Evolutionary conservation across 1,139 yeast genomes (phyloP), one percentile per base, ranked within the genome.

Genomic region (Pichia sp.): DNA sequence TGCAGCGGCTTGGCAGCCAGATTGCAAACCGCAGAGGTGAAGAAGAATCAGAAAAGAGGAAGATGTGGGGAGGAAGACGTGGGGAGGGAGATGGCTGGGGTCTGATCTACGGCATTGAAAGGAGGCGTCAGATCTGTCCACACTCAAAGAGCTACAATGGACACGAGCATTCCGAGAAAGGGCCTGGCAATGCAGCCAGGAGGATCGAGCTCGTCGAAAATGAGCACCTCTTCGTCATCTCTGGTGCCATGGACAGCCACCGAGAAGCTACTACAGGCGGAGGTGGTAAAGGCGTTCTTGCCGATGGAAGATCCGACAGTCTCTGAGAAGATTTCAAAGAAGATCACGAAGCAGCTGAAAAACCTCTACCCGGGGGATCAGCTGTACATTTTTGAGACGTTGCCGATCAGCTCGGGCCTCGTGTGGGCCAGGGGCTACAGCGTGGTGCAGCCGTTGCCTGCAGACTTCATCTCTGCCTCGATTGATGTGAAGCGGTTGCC

Each of bases 281-380:
- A 54, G 59, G 73, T 86, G 41, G 70, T 79, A 55, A 78, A 76
- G 61, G 78, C 90, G 0, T 86, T 85, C 68, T 69, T 82, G 45
- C 92, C 92, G 1, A 71, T 79, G 54, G 65, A 68, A 15, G 43
- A 51, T 16, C 2, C 36, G 1, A 41, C 51, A 71, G 44, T 26
- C 45, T 52, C 23, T 49, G 55, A 45, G 47, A 56, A 31, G 43
- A 47, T 36, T 26, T 54, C 57, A 52, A 62, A 51, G 16, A 50
- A 11, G 23, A 38, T 43, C 45, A 66, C 38, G 8, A 54, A 56
- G 3, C 64, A 69, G 61, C 79, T 79, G 69, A 74, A 73, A 59
- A 81, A 85, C 63, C 69, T 89, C 53, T 85, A 83, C 65, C 85
- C 90, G 23, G 97, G 97, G 40, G 96, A 90, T 67, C 88, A 85